phyloP scores from a whole-genome alignment of 148 eudicot genomes.

The Fagopyrum esculentum region DNA sequence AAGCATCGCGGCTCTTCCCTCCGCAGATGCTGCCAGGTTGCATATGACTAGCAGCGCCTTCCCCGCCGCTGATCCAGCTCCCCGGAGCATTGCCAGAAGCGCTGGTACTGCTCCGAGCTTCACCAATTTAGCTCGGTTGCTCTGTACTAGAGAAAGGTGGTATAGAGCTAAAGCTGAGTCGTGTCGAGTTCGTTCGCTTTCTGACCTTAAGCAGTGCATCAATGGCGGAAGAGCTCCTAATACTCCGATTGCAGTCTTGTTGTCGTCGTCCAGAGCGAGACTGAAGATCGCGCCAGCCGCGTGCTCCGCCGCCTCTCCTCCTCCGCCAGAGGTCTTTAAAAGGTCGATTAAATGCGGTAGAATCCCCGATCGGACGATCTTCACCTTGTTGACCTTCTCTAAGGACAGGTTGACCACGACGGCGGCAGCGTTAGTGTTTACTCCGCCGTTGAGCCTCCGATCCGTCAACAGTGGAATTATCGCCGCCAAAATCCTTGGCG shows the following conservation, averaged over 20 bases:
- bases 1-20: conserved; percentile 72
- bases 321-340: conserved; percentile 21
- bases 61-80: conserved; percentile 40
- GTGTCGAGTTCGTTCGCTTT: conserved; percentile 54
- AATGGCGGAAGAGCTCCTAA: conserved; percentile 76
- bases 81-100: conserved; percentile 37
- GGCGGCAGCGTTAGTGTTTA: conserved; percentile 70
- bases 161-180: conserved; percentile 82
- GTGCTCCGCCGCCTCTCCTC: conserved; percentile 65
- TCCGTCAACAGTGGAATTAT: neutral
- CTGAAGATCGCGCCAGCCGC: conserved; percentile 84
- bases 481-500: conserved; percentile 22
- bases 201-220: conserved; percentile 60
- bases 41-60: conserved; percentile 50
- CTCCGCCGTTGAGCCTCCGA: neutral
- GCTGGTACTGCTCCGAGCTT: conserved; percentile 62
- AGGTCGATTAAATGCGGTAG: conserved; percentile 56
- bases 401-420: conserved; percentile 72
- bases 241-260: conserved; percentile 79
- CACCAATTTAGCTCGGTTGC: conserved; percentile 64
- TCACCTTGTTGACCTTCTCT: conserved; percentile 56
- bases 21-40: conserved; percentile 52
- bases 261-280: conserved; percentile 65
- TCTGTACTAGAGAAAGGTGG: conserved; percentile 52
- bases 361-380: conserved; percentile 71